phyloP scores from a whole-genome alignment of 2,329 filamentous ascomycete species.

The Iodosphaeria phyllophila region DNA sequence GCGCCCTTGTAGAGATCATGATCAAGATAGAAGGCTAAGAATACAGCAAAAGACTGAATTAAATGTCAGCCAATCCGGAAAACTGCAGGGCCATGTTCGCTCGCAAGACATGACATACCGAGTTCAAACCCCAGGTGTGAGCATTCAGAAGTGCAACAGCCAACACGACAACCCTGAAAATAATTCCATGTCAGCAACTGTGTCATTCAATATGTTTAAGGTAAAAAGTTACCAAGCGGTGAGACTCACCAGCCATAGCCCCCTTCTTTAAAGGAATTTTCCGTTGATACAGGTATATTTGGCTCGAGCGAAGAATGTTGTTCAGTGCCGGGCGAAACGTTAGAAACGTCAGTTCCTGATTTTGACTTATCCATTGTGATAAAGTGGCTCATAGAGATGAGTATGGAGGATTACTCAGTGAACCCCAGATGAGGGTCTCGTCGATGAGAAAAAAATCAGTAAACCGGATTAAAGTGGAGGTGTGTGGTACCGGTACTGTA shows the following conservation, averaged over 20 bases:
- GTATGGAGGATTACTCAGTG: no score
- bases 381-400: no score
- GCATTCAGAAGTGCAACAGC: constrained; percentile 39
- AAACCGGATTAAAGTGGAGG: no score
- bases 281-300: no score
- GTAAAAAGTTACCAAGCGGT: background rate
- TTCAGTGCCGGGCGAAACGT: no score
- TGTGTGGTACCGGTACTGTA: no score
- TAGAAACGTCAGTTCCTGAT: no score
- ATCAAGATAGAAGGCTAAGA: constrained; percentile 36
- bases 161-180: constrained; percentile 29
- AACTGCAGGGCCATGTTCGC: background rate
- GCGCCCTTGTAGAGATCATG: constrained; percentile 43
- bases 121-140: constrained; percentile 62
- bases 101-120: constrained; percentile 18
- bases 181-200: constrained; percentile 1
- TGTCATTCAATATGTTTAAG: background rate
- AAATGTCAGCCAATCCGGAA: background rate
- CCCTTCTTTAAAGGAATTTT: constrained; percentile 32
- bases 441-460: no score
- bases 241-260: constrained; percentile 38
- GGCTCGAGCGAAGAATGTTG: no score
- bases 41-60: constrained; percentile 32
- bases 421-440: no score
- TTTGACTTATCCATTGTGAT: no score